Conservation (phyloP, 371 early-diverging fungal species). For the Mucor irregularis region DNA sequence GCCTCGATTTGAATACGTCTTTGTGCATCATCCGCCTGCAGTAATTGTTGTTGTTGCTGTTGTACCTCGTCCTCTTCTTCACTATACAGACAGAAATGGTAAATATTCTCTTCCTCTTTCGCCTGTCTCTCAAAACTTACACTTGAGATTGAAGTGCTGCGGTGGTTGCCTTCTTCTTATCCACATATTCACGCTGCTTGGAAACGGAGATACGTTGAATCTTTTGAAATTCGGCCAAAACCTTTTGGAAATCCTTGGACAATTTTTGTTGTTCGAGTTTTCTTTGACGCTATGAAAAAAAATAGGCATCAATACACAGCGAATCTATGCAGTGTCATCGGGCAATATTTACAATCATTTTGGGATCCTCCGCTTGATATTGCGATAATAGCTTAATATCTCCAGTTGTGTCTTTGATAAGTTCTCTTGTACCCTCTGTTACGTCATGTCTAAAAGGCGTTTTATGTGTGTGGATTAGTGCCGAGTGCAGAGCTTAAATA, state of each 20-base stretch:
- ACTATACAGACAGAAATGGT: background rate
- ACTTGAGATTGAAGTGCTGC: conserved; percentile 38
- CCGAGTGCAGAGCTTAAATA: no score
- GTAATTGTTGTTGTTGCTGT: conserved; percentile 22
- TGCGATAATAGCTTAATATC: conserved; percentile 74
- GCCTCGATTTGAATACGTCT: conserved; percentile 69
- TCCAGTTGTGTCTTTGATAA: conserved; percentile 75
- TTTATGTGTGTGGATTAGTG: no score
- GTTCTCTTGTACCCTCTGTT: conserved; percentile 80
- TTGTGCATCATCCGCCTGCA: conserved; percentile 67
- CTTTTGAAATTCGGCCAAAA: conserved; percentile 84
- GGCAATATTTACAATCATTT: conserved; percentile 28
- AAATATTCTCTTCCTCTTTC: no score
- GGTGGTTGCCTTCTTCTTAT: conserved; percentile 59
- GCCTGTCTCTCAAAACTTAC: no score
- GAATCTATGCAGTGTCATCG: background rate
- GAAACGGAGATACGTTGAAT: conserved; percentile 82
- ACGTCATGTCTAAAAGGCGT: conserved; percentile 75
- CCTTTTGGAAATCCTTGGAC: conserved; percentile 91
- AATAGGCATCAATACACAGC: background rate
- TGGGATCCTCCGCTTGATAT: conserved; percentile 28
- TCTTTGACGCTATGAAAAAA: conserved; percentile 57
- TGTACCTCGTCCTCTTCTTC: conserved; percentile 54
- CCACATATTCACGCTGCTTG: conserved; percentile 86
- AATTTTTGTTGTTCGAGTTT: conserved; percentile 82